phyloP scores from a whole-genome alignment of 108 stramenopile genomes.

The Licmophora abbreviata region DNA sequence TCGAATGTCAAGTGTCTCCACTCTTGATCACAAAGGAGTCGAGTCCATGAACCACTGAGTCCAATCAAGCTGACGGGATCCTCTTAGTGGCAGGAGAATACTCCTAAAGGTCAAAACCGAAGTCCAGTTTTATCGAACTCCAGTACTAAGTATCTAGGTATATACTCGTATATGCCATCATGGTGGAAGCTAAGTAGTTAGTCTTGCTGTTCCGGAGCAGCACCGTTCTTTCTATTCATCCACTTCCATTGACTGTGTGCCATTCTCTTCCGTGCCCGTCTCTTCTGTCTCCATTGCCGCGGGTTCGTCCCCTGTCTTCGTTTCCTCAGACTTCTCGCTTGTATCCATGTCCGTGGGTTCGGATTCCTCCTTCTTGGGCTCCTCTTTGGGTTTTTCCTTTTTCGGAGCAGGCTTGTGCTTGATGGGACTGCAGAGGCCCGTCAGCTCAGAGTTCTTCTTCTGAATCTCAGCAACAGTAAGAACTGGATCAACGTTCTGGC shows the following conservation, averaged over 20 bases:
- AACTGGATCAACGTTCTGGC: slow-evolving; percentile 68
- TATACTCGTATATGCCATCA: too few relatives aligned
- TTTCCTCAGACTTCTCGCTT: slow-evolving; percentile 35
- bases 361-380: slow-evolving; percentile 41
- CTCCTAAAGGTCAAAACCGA: too few relatives aligned
- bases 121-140: too few relatives aligned
- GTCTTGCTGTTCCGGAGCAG: too few relatives aligned
- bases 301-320: slow-evolving; percentile 12
- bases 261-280: not conserved
- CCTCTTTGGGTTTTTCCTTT: slow-evolving; percentile 60
- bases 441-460: slow-evolving; percentile 61
- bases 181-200: too few relatives aligned
- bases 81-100: too few relatives aligned
- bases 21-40: too few relatives aligned
- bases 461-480: slow-evolving; percentile 67
- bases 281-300: slow-evolving; percentile 37
- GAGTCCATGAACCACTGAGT: too few relatives aligned
- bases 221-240: too few relatives aligned
- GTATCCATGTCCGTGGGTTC: slow-evolving; percentile 26
- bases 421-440: slow-evolving; percentile 64
- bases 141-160: too few relatives aligned
- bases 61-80: too few relatives aligned
- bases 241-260: not conserved
- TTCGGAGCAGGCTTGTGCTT: slow-evolving; percentile 92
- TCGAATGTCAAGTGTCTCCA: too few relatives aligned